A percentile compares a stretch with the other conserved stretches of the same genome.
Evolutionary conservation across 1,284 basidiomycete species (phyloP).

Genomic region (Tranzscheliella williamsii): DNA sequence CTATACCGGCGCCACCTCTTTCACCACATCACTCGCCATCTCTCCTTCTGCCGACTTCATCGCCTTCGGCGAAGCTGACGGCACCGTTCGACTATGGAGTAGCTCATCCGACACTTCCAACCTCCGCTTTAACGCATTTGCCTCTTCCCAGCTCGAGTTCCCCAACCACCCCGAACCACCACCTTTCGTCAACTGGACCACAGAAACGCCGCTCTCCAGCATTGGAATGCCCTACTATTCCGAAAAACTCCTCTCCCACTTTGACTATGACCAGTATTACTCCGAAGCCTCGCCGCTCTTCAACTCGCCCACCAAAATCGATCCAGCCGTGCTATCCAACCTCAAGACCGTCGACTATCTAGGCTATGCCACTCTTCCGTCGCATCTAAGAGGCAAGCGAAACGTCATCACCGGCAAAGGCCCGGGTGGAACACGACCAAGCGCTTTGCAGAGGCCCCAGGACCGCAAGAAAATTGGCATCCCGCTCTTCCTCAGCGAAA

Average conservation of each 20-base stretch:
- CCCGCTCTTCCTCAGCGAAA: slow-evolving; percentile 80
- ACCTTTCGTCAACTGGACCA: slow-evolving; percentile 74
- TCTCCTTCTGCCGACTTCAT: slow-evolving; percentile 86
- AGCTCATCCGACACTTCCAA: slow-evolving; percentile 66
- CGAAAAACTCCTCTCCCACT: slow-evolving; percentile 76
- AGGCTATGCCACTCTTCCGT: slow-evolving; percentile 81
- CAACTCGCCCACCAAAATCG: slow-evolving; percentile 74
- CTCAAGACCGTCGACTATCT: slow-evolving; percentile 87
- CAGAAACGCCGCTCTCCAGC: slow-evolving; percentile 82
- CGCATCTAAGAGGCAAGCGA: slow-evolving; percentile 78
- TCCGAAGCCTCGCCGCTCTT: slow-evolving; percentile 63
- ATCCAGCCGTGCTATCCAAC: slow-evolving; percentile 72
- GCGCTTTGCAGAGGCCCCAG: slow-evolving; percentile 39
- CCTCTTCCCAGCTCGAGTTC: slow-evolving; percentile 80
- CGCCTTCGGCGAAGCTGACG: slow-evolving; percentile 88
- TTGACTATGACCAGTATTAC: slow-evolving; percentile 61
- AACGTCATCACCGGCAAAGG: slow-evolving; percentile 69
- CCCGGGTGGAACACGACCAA: slow-evolving; percentile 33
- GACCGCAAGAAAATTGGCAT: slow-evolving; percentile 61
- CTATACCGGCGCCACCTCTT: slow-evolving; percentile 70
- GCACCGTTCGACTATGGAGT: slow-evolving; percentile 81
- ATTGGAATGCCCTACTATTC: slow-evolving; percentile 90
- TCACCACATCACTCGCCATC: slow-evolving; percentile 78
- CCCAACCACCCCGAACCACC: slow-evolving; percentile 75
- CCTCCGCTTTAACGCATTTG: slow-evolving; percentile 77